These are phyloP conservation scores for Wickerhamiella shivajii DNA, from an alignment of 805 yeast genomes.

Conservation along the genomic window DNA sequence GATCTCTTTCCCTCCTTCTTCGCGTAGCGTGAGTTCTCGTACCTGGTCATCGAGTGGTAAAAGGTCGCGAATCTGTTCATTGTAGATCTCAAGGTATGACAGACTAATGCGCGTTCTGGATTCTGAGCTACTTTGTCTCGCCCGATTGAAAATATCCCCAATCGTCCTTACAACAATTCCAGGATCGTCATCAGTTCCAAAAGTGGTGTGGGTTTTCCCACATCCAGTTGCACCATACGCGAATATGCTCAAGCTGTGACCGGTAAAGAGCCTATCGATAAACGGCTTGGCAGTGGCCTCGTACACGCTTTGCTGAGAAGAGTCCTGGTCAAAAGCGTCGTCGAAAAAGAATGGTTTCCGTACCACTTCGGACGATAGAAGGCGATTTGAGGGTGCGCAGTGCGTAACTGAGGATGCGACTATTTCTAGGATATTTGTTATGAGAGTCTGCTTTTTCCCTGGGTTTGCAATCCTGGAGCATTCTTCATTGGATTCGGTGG, in stretches of 20 bases:
- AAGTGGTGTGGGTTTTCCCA: conserved; percentile 84
- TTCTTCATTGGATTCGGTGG: too few relatives aligned
- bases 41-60: conserved; percentile 37
- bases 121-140: too few relatives aligned
- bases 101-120: conserved; percentile 47
- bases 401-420: too few relatives aligned
- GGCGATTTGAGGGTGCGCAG: too few relatives aligned
- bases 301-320: conserved; percentile 57
- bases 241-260: conserved; percentile 79
- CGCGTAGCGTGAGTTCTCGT: conserved; percentile 36
- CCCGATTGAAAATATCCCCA: conserved; percentile 53
- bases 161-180: conserved; percentile 70
- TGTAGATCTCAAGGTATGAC: conserved; percentile 70
- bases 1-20: conserved; percentile 50
- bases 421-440: too few relatives aligned
- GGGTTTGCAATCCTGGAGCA: too few relatives aligned
- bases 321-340: conserved; percentile 48
- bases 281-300: conserved; percentile 52
- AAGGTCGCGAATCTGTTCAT: conserved; percentile 75
- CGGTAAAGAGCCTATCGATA: conserved; percentile 61
- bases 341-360: conserved; percentile 62
- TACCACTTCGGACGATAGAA: too few relatives aligned
- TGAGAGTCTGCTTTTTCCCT: too few relatives aligned
- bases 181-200: conserved; percentile 58
- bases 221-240: conserved; percentile 96